phyloP scores from a whole-genome alignment of 2,329 filamentous ascomycete species.

The Monosporascus sp. region DNA sequence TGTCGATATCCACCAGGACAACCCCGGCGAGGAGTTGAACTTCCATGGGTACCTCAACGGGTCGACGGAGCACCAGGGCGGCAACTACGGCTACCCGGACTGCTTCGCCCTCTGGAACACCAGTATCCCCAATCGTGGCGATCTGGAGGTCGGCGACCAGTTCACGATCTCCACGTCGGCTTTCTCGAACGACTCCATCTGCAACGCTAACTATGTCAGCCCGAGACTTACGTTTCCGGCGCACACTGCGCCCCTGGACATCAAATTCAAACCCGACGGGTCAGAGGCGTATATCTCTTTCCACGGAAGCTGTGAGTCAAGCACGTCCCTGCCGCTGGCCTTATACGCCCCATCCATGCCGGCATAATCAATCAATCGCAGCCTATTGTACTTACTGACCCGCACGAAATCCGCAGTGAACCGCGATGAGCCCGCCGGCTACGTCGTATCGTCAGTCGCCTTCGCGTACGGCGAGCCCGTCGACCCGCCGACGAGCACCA shows the following conservation, averaged over 20 bases:
- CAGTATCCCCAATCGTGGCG: conserved; percentile 34
- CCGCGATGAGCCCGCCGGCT: conserved; percentile 37
- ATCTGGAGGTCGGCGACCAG: conserved; percentile 41
- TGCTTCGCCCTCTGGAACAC: conserved; percentile 63
- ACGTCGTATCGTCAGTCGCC: conserved; percentile 35
- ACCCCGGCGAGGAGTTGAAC: conserved; percentile 70
- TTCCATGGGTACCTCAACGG: conserved; percentile 51
- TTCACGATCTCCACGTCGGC: conserved; percentile 34
- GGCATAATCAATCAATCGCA: too few relatives aligned
- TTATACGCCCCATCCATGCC: too few relatives aligned
- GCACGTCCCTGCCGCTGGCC: background rate
- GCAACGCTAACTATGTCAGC: conserved; percentile 34
- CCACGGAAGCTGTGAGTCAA: conserved; percentile 60
- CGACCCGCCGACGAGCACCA: conserved; percentile 34
- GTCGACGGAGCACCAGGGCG: conserved; percentile 20
- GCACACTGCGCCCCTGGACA: conserved; percentile 66
- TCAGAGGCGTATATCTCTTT: conserved; percentile 61
- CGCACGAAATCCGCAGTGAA: conserved; percentile 26
- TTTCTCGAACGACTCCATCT: conserved; percentile 36
- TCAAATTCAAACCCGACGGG: conserved; percentile 56
- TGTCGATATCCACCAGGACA: conserved; percentile 57
- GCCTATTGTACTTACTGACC: too few relatives aligned
- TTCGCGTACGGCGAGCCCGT: conserved; percentile 40
- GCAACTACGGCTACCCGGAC: conserved; percentile 64
- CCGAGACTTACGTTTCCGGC: conserved; percentile 55